Percentiles rank a stretch among this genome's conserved stretches.
Conservation (phyloP, 2,329 filamentous ascomycete genomes). For the Acarospora socialis region DNA sequence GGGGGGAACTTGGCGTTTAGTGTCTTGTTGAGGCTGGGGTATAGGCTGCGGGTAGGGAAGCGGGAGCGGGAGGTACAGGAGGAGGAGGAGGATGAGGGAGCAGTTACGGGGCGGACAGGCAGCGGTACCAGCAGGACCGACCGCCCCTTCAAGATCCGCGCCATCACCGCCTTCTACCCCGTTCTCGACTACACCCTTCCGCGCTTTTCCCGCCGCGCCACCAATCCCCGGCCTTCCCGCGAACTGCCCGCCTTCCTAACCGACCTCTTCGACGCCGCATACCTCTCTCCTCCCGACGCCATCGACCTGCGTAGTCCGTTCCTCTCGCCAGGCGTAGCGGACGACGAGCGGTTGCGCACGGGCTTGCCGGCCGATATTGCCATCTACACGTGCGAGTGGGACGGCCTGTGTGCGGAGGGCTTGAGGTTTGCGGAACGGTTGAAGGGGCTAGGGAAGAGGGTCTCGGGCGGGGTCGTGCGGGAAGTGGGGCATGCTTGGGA, state of each 20-base stretch:
- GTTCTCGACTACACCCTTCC: conserved; percentile 47
- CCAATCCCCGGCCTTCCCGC: conserved; percentile 37
- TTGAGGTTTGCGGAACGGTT: conserved; percentile 29
- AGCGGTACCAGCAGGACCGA: not conserved
- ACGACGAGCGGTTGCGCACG: conserved; percentile 36
- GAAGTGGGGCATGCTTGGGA: conserved; percentile 35
- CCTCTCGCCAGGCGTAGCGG: conserved; percentile 43
- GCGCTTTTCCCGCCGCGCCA: conserved; percentile 42
- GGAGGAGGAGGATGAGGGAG: not conserved
- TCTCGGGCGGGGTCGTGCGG: conserved; percentile 32
- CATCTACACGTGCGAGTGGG: conserved; percentile 50
- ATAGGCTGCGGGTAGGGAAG: conserved; percentile 14
- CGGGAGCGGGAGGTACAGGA: conserved; percentile 13
- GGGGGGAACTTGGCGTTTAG: conserved; percentile 50
- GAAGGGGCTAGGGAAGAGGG: conserved; percentile 28
- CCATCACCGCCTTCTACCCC: conserved; percentile 48
- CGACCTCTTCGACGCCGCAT: conserved; percentile 34
- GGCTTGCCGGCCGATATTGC: conserved; percentile 46
- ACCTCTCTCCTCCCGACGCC: conserved; percentile 31
- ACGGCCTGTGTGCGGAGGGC: conserved; percentile 51
- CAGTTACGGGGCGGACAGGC: not conserved
- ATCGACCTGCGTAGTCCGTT: conserved; percentile 41
- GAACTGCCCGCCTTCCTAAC: conserved; percentile 34
- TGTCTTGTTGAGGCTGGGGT: conserved; percentile 43
- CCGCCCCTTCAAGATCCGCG: conserved; percentile 33